These are phyloP conservation scores for Pyrenula aspistea DNA, from an alignment of 495 filamentous ascomycete species.

Conservation along the genomic window DNA sequence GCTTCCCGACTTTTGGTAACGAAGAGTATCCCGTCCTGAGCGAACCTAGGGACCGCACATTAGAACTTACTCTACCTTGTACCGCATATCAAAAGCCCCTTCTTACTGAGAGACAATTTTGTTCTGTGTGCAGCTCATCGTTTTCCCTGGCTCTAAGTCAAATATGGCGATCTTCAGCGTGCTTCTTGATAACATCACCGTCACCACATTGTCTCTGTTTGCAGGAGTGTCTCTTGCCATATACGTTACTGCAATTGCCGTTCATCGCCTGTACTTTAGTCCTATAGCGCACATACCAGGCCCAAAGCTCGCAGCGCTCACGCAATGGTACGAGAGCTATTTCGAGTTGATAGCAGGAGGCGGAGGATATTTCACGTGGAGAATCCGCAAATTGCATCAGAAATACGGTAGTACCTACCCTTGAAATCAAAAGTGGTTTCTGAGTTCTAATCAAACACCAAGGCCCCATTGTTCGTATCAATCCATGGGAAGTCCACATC, in stretches of 20 bases:
- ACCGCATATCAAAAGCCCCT: too few species aligned
- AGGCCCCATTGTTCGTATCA: conserved; percentile 24
- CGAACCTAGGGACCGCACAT: too few species aligned
- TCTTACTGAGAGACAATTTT: too few species aligned
- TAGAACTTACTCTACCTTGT: too few species aligned
- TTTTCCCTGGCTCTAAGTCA: background rate
- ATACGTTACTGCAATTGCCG: background rate
- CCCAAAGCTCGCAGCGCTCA: conserved; percentile 31
- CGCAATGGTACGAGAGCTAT: conserved; percentile 15
- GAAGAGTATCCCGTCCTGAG: too few species aligned
- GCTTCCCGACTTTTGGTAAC: too few species aligned
- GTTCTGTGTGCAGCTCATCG: background rate
- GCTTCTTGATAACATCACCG: background rate
- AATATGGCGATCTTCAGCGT: background rate
- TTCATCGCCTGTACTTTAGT: conserved; percentile 4
- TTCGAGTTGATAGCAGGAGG: conserved; percentile 3
- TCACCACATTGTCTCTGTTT: background rate
- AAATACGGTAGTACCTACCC: conserved; percentile 18
- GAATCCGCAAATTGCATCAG: conserved; percentile 10
- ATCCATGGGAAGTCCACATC: conserved; percentile 13
- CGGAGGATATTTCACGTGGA: background rate
- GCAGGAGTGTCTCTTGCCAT: background rate
- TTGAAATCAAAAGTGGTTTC: background rate
- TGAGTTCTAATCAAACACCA: background rate
- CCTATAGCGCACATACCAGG: conserved; percentile 5